phyloP scores from a whole-genome alignment of 163 green algal genomes.

The Scenedesmus sp. region DNA sequence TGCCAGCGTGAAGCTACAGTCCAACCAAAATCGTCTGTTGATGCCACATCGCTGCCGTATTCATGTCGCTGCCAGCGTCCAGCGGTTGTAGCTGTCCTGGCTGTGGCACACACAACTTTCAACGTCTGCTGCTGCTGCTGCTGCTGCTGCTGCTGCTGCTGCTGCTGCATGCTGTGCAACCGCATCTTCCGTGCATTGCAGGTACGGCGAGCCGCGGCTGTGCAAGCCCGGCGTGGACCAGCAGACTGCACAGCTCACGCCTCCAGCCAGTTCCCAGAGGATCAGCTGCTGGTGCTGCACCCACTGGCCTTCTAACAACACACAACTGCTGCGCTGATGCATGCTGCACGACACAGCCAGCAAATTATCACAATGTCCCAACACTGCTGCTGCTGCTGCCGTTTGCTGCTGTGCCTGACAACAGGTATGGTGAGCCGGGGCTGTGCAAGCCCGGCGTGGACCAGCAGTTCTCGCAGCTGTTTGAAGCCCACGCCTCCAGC shows the following conservation, averaged over 20 bases:
- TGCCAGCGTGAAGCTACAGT: too few species aligned
- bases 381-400: too few species aligned
- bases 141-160: too few species aligned
- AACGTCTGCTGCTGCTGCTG: too few species aligned
- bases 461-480: conserved; percentile 76
- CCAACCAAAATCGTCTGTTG: too few species aligned
- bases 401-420: too few species aligned
- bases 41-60: too few species aligned
- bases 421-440: conserved; percentile 53
- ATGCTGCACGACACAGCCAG: too few species aligned
- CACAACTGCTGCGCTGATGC: too few species aligned
- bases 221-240: conserved; percentile 68
- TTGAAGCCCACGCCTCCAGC: conserved; percentile 74
- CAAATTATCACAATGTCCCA: too few species aligned
- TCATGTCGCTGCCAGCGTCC: neutral
- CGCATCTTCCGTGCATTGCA: neutral
- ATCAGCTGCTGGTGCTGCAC: conserved; percentile 80
- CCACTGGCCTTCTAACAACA: conserved; percentile 47
- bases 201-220: conserved; percentile 56
- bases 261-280: conserved; percentile 83
- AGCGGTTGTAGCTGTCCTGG: neutral
- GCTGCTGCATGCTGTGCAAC: too few species aligned
- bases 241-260: conserved; percentile 81
- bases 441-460: conserved; percentile 68
- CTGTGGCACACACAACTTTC: too few species aligned